Evolutionary conservation across 345 rosid genomes (phyloP).

Genomic region (Hibiscus tridactylites): DNA sequence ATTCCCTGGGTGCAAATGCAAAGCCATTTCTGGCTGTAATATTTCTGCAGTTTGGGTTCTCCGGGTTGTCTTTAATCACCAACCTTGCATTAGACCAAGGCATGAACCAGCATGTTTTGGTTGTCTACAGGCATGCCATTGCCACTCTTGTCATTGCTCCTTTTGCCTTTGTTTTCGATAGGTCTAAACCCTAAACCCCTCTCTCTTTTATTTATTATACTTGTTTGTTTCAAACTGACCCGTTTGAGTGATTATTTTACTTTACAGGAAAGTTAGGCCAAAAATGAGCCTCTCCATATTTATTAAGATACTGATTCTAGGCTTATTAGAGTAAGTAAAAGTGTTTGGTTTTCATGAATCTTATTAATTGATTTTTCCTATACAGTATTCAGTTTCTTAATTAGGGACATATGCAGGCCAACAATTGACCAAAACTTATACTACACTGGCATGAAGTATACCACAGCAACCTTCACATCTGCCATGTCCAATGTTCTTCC

Average conservation of each 20-base stretch:
- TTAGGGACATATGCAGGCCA: conserved; percentile 14
- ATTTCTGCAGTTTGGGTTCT: conserved; percentile 29
- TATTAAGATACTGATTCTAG: conserved; percentile 30
- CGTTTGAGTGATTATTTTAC: no score
- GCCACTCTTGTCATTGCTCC: conserved; percentile 61
- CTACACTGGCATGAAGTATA: conserved; percentile 60
- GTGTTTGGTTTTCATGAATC: not conserved
- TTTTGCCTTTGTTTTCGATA: conserved; percentile 51
- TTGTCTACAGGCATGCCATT: conserved; percentile 55
- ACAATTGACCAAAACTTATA: conserved; percentile 29
- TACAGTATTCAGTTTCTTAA: no score
- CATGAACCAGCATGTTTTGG: conserved; percentile 48
- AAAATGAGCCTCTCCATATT: not conserved
- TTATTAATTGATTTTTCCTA: not conserved
- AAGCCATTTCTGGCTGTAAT: conserved; percentile 34
- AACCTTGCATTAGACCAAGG: conserved; percentile 31
- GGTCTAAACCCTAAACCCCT: no score
- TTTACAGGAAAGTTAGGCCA: conserved; percentile 7
- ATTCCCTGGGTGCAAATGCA: not conserved
- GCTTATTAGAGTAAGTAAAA: conserved; percentile 65
- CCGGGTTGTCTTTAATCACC: conserved; percentile 33
- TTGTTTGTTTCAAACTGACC: no score
- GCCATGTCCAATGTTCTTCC: conserved; percentile 66
- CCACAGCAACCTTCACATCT: conserved; percentile 64
- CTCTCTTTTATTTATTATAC: no score